Evolutionary conservation across 2,329 filamentous ascomycete species (phyloP), one percentile per base, ranked within the genome.

Genomic region (Alternaria dauci): DNA sequence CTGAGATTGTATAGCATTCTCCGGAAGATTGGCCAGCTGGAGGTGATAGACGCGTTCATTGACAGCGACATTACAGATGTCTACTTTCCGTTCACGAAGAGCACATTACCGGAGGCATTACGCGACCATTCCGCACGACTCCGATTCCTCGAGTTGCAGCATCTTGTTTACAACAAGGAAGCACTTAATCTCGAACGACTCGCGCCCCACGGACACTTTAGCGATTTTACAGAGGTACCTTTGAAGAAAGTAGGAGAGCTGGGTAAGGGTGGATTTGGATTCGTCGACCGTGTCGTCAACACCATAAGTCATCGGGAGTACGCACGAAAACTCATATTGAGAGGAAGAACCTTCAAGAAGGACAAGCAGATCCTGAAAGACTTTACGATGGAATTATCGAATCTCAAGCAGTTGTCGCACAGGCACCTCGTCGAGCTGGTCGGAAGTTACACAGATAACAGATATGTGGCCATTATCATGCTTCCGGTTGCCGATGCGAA

Each of bases 381-480:
- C 4, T 71, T 71, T n/a, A 61, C 63, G 23, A 55, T 39, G 5
- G 71, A 73, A 47, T 34, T 72, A 1, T 25, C 20, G 0, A 60
- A 28, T 8, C 53, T 72, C 26, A 70, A 72, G 28, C 46, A 38
- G 2, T 25, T 70, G 2, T 52, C 41, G 5, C 47, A 44, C 1
- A 28, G 25, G 1, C 71, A 74, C 26, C 58, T 70, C 1, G 65
- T 73, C 5, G 53, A 69, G 16, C 52, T 71, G 3, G 46, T 72
- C 16, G 70, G 64, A 14, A 76, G 72, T 51, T 79, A 75, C 46
- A 78, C 75, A 1, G 76, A 78, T 32, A 57, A 65, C 3, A 55
- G 57, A 5, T 71, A 66, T 34, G 61, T 78, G 16, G 74, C 69
- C 6, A 56, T 79, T 1, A 53, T 79, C 32, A 77, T 76, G 67